Percentiles rank a stretch among this genome's conserved stretches.
Conservation (phyloP, 2,329 filamentous ascomycete species). For the Aspergillus quadrilineatus region DNA sequence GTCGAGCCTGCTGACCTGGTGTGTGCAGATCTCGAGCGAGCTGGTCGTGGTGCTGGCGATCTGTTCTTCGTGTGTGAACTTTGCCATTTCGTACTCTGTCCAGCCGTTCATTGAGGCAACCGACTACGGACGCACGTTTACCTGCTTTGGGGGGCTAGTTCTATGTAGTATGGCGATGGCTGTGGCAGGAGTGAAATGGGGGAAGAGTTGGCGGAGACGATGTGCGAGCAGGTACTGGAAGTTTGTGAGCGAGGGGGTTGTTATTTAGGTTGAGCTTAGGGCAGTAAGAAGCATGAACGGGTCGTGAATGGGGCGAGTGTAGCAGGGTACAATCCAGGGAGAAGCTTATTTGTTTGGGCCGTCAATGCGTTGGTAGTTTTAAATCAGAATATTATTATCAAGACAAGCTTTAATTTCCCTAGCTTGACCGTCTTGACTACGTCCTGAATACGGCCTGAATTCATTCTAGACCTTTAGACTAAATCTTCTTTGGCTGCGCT, state of each 20-base stretch:
- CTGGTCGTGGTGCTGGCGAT: slow-evolving; percentile 40
- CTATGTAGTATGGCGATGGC: slow-evolving; percentile 25
- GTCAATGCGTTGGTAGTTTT: no score
- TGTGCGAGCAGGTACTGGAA: slow-evolving; percentile 27
- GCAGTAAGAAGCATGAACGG: no score
- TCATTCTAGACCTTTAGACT: no score
- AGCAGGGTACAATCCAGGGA: no score
- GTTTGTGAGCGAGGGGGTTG: slow-evolving; percentile 26
- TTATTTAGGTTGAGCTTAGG: neutral
- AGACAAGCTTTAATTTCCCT: no score
- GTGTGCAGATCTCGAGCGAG: slow-evolving; percentile 32
- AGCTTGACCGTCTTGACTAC: no score
- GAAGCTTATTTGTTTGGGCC: no score
- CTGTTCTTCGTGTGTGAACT: slow-evolving; percentile 35
- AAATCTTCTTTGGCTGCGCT: no score
- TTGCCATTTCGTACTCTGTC: slow-evolving; percentile 41
- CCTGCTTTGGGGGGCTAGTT: slow-evolving; percentile 37
- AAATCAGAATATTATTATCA: no score
- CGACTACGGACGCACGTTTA: slow-evolving; percentile 34
- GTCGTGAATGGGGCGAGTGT: no score
- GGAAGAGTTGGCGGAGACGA: slow-evolving; percentile 34
- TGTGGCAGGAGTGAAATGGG: slow-evolving; percentile 32
- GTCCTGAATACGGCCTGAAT: no score
- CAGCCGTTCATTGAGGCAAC: slow-evolving; percentile 42
- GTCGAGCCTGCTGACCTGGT: no score